phyloP scores from a whole-genome alignment of 2,329 filamentous ascomycete genomes.

The Rutstroemia sp. region DNA sequence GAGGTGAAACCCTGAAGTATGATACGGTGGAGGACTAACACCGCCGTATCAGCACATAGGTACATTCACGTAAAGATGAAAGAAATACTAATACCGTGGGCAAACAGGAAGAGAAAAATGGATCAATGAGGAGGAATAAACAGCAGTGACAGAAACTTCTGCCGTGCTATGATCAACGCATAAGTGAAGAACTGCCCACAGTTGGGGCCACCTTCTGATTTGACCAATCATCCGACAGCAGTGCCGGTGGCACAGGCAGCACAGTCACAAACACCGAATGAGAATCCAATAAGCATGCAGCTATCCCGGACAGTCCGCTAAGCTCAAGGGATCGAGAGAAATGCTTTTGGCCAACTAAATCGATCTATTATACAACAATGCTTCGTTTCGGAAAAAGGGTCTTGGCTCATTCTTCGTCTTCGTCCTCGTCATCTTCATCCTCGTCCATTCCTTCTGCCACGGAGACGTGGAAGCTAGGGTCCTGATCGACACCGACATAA shows the following conservation, averaged over 20 bases:
- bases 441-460: conserved; percentile 94
- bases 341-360: conserved; percentile 22
- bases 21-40: background rate
- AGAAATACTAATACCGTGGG: background rate
- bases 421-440: conserved; percentile 73
- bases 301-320: conserved; percentile 9
- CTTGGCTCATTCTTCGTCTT: conserved; percentile 19
- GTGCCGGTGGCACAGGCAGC: conserved; percentile 21
- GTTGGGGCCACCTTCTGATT: conserved; percentile 4
- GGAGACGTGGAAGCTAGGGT: conserved; percentile 76
- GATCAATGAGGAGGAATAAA: conserved; percentile 9
- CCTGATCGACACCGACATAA: conserved; percentile 95
- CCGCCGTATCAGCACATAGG: background rate
- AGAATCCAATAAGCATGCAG: conserved; percentile 16
- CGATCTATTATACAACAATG: conserved; percentile 29
- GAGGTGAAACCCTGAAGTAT: conserved; percentile 4
- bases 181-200: conserved; percentile 9
- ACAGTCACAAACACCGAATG: conserved; percentile 24
- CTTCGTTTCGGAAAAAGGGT: conserved; percentile 13
- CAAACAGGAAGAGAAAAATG: conserved; percentile 4
- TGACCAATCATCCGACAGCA: conserved; percentile 15
- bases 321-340: conserved; percentile 10
- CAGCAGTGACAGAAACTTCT: conserved; percentile 13
- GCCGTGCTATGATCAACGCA: conserved; percentile 21
- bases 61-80: background rate